Base-by-base conservation (phyloP, 306 rosid genomes). In the Acacia melanoxylon region DNA sequence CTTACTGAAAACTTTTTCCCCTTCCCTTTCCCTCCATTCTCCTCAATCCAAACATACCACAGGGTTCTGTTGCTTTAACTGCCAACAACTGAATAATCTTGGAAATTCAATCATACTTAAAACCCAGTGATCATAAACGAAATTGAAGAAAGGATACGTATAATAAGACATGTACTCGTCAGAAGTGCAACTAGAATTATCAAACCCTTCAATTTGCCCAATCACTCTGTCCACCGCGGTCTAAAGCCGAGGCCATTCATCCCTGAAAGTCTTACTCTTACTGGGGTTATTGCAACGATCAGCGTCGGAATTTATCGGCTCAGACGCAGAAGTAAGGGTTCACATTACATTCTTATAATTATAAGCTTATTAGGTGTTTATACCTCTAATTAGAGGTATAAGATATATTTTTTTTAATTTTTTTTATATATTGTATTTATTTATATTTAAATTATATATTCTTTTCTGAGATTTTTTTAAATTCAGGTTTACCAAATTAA, bases 161-260 rank as follows among this genome's bases (percentile, higher is more conserved):
- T 90, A 90, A 58, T 90, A 90, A 85, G 69, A 75, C 89, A 88
- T 87, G 88, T 84, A 86, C 25, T 90, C 89, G 37, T 92, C 76
- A 6, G 86, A 46, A 68, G 85, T 90, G 88, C 88, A 88, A 76
- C 77, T 87, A 12, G 89, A 83, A 81, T 88, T 86, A 10, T 87
- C 89, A 72, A 81, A 27, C 10, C 91, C 89, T 88, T 90, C 91
- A 0, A 89, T 29, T 84, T 83, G 80, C 77, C 86, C 83, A 77
- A 88, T 88, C 78, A 89, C 75, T 84, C 81, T 90, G 52, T 87
- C 85, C 80, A 91, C 85, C 16, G 90, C 91, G 66, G 78, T 86
- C 73, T 81, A 89, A 78, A 92, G 87, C 58, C 83, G 78, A 78
- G 90, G 90, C 97, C 97, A 90, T 68, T 83, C 87, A 77, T 92